Evolutionary conservation across 768 basidiomycete genomes (phyloP).

Genomic region (Pholiota molesta): DNA sequence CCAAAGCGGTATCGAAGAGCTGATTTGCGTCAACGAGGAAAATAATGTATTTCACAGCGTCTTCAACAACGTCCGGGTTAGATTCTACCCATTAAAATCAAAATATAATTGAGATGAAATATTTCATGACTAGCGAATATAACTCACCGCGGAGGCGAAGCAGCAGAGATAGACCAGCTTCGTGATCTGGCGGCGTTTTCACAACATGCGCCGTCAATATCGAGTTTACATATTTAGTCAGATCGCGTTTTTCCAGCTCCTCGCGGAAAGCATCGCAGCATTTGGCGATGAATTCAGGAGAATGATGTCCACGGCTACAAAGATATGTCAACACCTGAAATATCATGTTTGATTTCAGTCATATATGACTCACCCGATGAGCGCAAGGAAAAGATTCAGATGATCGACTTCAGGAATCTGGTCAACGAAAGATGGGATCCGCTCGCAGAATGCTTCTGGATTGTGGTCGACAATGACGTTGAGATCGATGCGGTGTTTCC

Average conservation of each 20-base stretch:
- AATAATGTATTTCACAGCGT: conserved; percentile 98
- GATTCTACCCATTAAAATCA: conserved; percentile 37
- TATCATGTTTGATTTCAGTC: background rate
- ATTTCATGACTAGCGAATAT: conserved; percentile 1
- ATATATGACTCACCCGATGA: conserved; percentile 66
- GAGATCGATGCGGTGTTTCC: conserved; percentile 93
- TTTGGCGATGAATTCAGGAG: conserved; percentile 59
- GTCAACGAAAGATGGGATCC: conserved; percentile 70
- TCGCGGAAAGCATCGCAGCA: conserved; percentile 79
- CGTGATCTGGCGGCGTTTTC: conserved; percentile 89
- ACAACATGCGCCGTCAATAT: conserved; percentile 93
- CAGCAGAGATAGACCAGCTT: conserved; percentile 76
- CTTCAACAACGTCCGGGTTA: conserved; percentile 82
- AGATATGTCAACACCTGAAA: background rate
- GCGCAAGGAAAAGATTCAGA: conserved; percentile 89
- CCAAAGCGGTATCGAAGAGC: conserved; percentile 92
- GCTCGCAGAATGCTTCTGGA: conserved; percentile 62
- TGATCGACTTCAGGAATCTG: conserved; percentile 91
- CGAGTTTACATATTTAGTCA: conserved; percentile 84
- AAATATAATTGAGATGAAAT: too few relatives aligned
- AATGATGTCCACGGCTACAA: conserved; percentile 59
- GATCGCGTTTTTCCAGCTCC: conserved; percentile 71
- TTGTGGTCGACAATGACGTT: conserved; percentile 87
- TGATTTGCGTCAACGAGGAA: conserved; percentile 93
- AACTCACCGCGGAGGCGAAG: conserved; percentile 75